Evolutionary conservation across 2,329 filamentous ascomycete genomes (phyloP), one percentile per base, ranked within the genome.

Genomic region (Tolypocladium tropicale): DNA sequence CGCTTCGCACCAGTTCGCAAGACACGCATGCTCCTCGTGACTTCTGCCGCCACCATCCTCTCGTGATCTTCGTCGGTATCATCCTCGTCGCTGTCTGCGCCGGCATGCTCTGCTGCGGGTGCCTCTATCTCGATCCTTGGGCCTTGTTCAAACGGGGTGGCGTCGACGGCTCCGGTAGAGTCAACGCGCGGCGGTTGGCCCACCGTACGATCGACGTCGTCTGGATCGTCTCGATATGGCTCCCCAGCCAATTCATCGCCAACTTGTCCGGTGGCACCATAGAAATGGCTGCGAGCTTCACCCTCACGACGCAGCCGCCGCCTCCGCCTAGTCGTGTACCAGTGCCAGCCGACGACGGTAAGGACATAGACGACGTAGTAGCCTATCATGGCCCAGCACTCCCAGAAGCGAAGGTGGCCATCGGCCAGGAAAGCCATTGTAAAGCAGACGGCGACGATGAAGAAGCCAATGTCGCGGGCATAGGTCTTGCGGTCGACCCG

Each of bases 21-120:
- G 32, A 97, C 79, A 56, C 93, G 88, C 94, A 99, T 99, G 69
- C 90, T 96, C 69, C 86, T 94, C 41, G 88, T 86, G 67, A 99
- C 83, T 70, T 97, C 92, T 23, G 90, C 90, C 41, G 84, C 86
- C 52, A 88, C 79, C 59, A 88, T 83, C 54, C 80, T 77, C 51
- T 85, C 83, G 52, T 84, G 80, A 14, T 74, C 70, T 53, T 82
- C 79, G 36, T 77, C 75, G 12, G 76, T 75, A 3, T 76, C 73
- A 25, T 82, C 79, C 32, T 76, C 75, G 3, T 25, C 39, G 7
- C 72, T 70, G 36, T 67, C 69, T 36, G 68, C 64, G 2, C 78
- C 76, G 51, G 65, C 68, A 5, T 65, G 60, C 53, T 63, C 60
- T 30, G 71, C 18, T n/a, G 69, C 33, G 62, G 67, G 52, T 65